phyloP scores from a whole-genome alignment of 331 rosid genomes.

The Rosa hybrid region DNA sequence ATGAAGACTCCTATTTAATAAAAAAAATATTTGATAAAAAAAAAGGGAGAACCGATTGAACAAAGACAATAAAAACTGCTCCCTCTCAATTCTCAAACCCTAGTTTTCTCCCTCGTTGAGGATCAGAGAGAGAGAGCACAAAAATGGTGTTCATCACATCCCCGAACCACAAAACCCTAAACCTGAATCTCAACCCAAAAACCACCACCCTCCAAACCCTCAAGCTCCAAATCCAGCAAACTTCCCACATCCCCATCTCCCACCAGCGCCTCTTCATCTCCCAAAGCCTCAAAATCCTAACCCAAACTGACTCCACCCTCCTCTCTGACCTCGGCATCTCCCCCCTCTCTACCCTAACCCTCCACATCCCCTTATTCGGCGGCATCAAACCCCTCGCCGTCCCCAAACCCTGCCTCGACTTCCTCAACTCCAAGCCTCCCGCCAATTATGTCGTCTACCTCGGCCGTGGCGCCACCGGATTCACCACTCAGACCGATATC shows the following conservation, averaged over 20 bases:
- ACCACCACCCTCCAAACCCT: constrained; percentile 7
- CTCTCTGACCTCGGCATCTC: constrained; percentile 54
- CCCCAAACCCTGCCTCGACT: constrained; percentile 53
- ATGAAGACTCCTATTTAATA: too few species aligned
- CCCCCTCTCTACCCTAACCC: constrained; percentile 61
- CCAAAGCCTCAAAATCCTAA: constrained; percentile 30
- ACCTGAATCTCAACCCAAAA: background rate
- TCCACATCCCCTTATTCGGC: constrained; percentile 56
- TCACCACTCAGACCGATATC: constrained; percentile 77
- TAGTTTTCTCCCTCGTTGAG: background rate
- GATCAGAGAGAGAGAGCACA: background rate
- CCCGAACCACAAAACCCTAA: background rate
- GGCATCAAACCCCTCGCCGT: constrained; percentile 56
- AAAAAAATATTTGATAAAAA: too few species aligned
- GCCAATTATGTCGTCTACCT: constrained; percentile 80
- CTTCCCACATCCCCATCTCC: background rate
- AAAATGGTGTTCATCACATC: constrained; percentile 1
- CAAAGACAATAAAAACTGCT: background rate
- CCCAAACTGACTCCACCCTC: constrained; percentile 31
- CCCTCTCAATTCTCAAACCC: background rate
- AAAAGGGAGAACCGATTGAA: background rate
- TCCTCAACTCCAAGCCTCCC: constrained; percentile 82
- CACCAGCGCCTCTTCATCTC: constrained; percentile 1
- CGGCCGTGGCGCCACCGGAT: constrained; percentile 92
- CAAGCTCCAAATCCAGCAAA: background rate